phyloP scores from a whole-genome alignment of 768 basidiomycete genomes.

The Leccinum longicurvipes region DNA sequence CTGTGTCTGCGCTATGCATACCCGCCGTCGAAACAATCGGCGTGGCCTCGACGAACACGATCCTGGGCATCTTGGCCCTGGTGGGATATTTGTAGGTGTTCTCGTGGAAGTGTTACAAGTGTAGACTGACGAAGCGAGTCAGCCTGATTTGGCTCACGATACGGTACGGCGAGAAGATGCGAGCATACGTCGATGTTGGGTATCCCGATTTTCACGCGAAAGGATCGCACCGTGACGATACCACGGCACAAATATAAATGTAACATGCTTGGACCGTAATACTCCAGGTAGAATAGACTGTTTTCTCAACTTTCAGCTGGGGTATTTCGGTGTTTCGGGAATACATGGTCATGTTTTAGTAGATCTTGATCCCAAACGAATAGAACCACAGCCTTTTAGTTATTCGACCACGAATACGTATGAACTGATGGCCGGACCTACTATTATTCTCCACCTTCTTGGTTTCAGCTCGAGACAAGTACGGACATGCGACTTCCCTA shows the following conservation, averaged over 20 bases:
- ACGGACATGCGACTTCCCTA: not conserved
- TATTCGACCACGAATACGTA: conserved; percentile 1
- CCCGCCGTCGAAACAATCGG: conserved; percentile 52
- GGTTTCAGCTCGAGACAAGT: not conserved
- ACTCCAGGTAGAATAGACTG: not conserved
- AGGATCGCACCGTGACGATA: not conserved
- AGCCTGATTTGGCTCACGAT: conserved; percentile 57
- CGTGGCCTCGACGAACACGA: conserved; percentile 45
- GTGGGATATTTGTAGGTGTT: conserved; percentile 50
- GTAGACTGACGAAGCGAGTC: not conserved
- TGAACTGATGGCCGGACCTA: not conserved
- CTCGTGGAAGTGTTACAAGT: not conserved
- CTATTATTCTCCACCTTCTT: not conserved
- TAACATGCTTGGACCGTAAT: too few species aligned
- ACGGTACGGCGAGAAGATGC: conserved; percentile 53
- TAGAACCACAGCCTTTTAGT: not conserved
- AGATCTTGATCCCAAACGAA: not conserved
- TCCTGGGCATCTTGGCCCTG: conserved; percentile 46
- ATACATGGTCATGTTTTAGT: not conserved
- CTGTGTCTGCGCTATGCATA: conserved; percentile 14
- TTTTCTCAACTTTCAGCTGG: not conserved
- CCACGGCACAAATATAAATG: not conserved
- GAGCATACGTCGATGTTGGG: conserved; percentile 54
- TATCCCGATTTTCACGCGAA: conserved; percentile 35
- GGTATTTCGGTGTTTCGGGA: not conserved